These are phyloP conservation scores for Candida boidinii DNA, from an alignment of 805 yeast species.

Conservation along the genomic window DNA sequence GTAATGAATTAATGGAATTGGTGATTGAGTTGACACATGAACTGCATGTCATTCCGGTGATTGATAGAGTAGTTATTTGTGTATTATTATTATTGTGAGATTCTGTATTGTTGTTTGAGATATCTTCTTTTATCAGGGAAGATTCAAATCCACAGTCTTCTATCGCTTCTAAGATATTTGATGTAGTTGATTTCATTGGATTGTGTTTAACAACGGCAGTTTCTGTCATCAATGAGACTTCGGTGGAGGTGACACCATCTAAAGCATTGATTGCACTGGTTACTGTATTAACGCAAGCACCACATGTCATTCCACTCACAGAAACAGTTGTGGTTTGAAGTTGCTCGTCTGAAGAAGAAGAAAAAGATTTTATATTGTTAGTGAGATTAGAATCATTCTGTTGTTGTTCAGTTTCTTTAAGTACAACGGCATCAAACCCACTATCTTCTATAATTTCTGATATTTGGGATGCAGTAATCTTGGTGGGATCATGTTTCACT, in stretches of 20 bases:
- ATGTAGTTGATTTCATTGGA: constrained; percentile 19
- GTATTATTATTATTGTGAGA: constrained; percentile 1
- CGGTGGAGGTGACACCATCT: constrained; percentile 42
- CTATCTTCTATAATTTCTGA: constrained; percentile 56
- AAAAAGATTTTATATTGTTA: no score
- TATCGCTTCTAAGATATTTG: constrained; percentile 38
- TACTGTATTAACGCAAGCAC: constrained; percentile 65
- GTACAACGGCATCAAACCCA: constrained; percentile 47
- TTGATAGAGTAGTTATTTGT: no score
- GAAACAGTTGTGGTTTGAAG: constrained; percentile 7
- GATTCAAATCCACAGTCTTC: constrained; percentile 69
- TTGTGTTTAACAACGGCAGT: constrained; percentile 49
- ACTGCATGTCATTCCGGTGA: constrained; percentile 95
- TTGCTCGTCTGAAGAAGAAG: no score
- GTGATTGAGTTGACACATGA: constrained; percentile 70
- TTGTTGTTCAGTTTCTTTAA: no score
- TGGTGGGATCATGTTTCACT: constrained; percentile 33
- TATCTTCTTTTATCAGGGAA: constrained; percentile 3
- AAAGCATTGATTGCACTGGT: constrained; percentile 40
- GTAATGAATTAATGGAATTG: constrained; percentile 9
- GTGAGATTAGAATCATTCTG: no score
- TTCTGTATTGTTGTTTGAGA: neutral
- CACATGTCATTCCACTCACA: constrained; percentile 78
- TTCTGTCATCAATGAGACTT: constrained; percentile 68
- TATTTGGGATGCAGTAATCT: constrained; percentile 26